Conservation (phyloP, 1,139 yeast genomes). For the Protomyces arabidopsidicola region DNA sequence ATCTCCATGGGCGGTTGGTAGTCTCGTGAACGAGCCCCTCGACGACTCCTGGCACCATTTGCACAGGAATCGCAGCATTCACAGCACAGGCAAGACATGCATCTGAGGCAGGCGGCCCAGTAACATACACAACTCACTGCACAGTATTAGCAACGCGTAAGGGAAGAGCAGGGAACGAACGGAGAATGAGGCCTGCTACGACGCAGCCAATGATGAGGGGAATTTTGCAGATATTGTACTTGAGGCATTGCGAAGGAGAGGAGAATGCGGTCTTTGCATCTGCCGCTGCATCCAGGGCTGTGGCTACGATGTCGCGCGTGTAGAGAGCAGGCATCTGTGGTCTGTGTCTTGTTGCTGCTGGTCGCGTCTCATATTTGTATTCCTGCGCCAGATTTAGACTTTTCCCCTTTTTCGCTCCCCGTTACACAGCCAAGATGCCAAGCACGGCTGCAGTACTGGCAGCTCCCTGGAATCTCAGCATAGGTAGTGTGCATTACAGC, state of each 20-base stretch:
- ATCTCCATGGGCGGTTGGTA: not conserved
- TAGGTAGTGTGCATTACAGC: no score
- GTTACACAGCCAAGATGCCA: no score
- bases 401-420: no score
- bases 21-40: not conserved
- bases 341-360: no score
- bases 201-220: not conserved
- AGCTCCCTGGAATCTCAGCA: no score
- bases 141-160: not conserved
- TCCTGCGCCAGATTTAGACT: no score
- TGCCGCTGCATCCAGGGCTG: not conserved
- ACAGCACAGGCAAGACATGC: not conserved
- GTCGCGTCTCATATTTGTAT: no score
- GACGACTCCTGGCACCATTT: not conserved
- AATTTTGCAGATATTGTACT: not conserved
- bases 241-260: not conserved
- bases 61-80: not conserved
- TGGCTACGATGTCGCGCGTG: not conserved
- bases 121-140: not conserved
- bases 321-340: not conserved
- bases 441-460: no score
- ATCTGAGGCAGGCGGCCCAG: not conserved
- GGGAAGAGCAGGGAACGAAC: not conserved
- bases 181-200: not conserved
- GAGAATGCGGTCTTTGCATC: not conserved